Evolutionary conservation across 2,329 filamentous ascomycete species (phyloP), one percentile per base, ranked within the genome.

Genomic region (Cercospora beticola): DNA sequence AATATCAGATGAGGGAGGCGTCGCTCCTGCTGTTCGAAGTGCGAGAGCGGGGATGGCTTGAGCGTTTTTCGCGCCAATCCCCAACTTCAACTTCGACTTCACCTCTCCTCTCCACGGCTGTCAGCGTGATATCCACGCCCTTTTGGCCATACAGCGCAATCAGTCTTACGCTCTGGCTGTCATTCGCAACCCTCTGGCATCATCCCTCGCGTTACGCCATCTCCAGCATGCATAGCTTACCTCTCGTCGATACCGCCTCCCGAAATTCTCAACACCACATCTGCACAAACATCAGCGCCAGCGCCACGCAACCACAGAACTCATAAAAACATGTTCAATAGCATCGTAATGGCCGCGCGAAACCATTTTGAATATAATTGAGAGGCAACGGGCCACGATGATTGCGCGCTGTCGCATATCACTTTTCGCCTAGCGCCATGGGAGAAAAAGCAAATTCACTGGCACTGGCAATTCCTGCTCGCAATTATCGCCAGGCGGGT

Each of bases 21-120:
- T 58, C 16, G 62, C 33, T 52, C 60, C 40, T 62, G 36, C 40
- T 28, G 36, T 12, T 30, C 9, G 40, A 30, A 46, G 36, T 40
- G 31, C 31, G 59, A 36, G 21, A 62, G 59, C 59, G 59, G 59
- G 60, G 60, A 31, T 12, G 43, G 60, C 30, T 31, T 43, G 21
- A 62, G 60, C 60, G 60, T 64, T 49, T 64, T 63, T 26, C 43
- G 61, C 43, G 43, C 28, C 30, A 52, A 56, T 56, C n/a, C 28
- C 56, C 28, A 46, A 63, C 61, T 36, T 63, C 49, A 16, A 40
- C 31, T 59, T 63, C 60, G 33, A 67, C 65, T 59, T 67, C 65
- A 67, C 28, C 52, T 68, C 62, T 57, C 28, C 40, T 5, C 46
- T 52, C 52, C 33, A 23, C 26, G 16, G 16, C 26, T 54, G 2